Base-by-base conservation (phyloP, 2,329 filamentous ascomycete species). In the Colletotrichum costaricense region DNA sequence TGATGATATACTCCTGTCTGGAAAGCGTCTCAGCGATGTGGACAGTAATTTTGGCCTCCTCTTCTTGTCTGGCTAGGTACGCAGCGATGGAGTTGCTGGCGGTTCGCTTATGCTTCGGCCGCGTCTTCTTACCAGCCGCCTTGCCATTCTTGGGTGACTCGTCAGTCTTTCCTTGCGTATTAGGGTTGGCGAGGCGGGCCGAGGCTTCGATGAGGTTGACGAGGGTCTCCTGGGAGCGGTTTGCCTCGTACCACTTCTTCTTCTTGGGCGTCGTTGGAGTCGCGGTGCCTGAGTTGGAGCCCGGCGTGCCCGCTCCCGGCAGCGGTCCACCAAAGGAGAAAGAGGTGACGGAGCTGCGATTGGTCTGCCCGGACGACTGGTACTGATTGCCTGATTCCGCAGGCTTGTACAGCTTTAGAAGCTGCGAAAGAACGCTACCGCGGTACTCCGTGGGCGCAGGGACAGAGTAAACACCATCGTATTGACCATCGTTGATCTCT, bases 1-100 rank as follows among this genome's bases (percentile, higher is more conserved):
- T 94, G 75, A 95, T 89, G 64, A 98, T 89, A 80, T 97, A 98
- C 75, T 91, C 90, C 78, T 98, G 95, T 3, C 95, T 90, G 49
- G 91, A 91, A 16, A 98, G 87, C 2, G 93, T 95, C 76, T 91
- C 86, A 33, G 90, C 89, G 75, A 92, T 91, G 77, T 87, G 85
- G 19, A 86, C 78, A 1, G 85, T 86, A 67, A 87, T 87, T 12
- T 84, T 82, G 60, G 69, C 68, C 62, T 75, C 72, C 11, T 82
- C 80, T 76, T 87, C 86, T 16, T 87, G 84, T 62, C 85, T 82
- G 28, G 85, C 83, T 72, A 83, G 81, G 22, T 83, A 79, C 9
- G 80, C 79, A 64, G 80, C 84, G n/a, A 86, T 77, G 16, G 80
- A 81, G 66, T 76, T 77, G 72, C 84, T 86, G 28, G 77, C 74